Base-by-base conservation (phyloP, 2,329 filamentous ascomycete species). In the Orbilia ellipsospora region DNA sequence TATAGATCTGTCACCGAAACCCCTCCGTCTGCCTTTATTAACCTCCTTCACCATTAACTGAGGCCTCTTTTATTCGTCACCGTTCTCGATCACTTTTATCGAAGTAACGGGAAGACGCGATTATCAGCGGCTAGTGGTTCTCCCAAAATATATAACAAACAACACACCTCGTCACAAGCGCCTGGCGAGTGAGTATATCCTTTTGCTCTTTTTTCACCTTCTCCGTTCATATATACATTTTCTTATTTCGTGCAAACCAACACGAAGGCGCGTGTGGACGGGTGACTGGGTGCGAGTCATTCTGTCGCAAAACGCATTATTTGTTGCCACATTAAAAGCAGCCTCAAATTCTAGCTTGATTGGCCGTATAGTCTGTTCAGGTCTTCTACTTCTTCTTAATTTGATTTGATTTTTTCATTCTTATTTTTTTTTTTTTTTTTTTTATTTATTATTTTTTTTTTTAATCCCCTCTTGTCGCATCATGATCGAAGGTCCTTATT, bases 21-120 rank as follows among this genome's bases (percentile, higher is more conserved):
- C 26, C 4, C 48, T 23, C 26, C 20, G 10, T 23, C 8, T 36
- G 13, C 8, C 52, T 64, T 23, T 20, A 16, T 12, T 12, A n/a
- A n/a, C 54, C 45, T 26, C 6, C 7, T 20, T 10, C 8, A 52
- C 20, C n/a, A 1, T 18, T 54, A 18, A 54, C 18, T 56, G 31
- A 18, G 48, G 40, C 48, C 18, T 44, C 60, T 52, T n/a, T 42
- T 54, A 66, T 66, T 73, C 69, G 69, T 73, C 63, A 73, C 69
- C 62, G 61, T 31, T 50, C 51, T 66, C 56, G 50, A 61, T 56
- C 57, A 45, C 50, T 40, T 54, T n/a, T 36, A 57, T 52, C 52
- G 62, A 56, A 62, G 56, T 45, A 62, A 64, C 69, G 69, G 69
- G 62, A 73, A 73, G 69, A 73, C 64, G 52, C 69, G 69, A 73